Base-by-base conservation (phyloP, 495 filamentous ascomycete species). In the Cairneyella variabilis region DNA sequence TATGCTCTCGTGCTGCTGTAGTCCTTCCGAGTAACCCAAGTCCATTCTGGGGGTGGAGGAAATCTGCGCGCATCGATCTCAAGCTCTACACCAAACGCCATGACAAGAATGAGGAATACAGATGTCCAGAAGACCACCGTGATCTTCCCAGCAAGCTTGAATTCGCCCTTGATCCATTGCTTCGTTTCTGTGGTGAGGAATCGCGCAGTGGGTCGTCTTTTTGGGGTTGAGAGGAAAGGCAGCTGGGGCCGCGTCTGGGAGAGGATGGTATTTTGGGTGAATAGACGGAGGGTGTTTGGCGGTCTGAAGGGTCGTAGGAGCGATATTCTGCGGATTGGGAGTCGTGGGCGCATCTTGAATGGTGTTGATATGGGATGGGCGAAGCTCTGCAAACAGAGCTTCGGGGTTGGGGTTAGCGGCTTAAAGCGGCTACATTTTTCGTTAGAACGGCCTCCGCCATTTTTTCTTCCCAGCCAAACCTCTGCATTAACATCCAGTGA, bases 41-140 rank as follows among this genome's bases (percentile, higher is more conserved):
- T 71, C 89, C 89, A 95, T 71, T 91, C 88, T 32, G 74, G 71
- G 1, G 89, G 88, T 0, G 85, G 84, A 1, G 88, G 88, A 68
- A 83, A 90, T 59, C 73, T 71, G 44, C 86, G 78, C 65, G 95
- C 89, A 28, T 89, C 75, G 48, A 76, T 70, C 64, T 90, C 86
- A 53, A 88, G 80, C 58, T 83, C 73, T 25, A 88, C 51, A 22
- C 79, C 83, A 42, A 80, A 71, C 53, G 74, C 75, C 39, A 78
- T 73, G 0, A 84, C 66, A 14, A 76, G 59, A 42, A 81, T 63
- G 23, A 83, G 68, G 14, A 76, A 64, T 2, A 77, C 62, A 39
- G 78, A 77, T 17, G 77, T 68, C 69, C 76, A 90, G 32, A 83
- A 62, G 23, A 69, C 79, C 20, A 67, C 64, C 25, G 71, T 76